Conservation (phyloP, 129 eudicot species). For the Tanacetum coccineum region DNA sequence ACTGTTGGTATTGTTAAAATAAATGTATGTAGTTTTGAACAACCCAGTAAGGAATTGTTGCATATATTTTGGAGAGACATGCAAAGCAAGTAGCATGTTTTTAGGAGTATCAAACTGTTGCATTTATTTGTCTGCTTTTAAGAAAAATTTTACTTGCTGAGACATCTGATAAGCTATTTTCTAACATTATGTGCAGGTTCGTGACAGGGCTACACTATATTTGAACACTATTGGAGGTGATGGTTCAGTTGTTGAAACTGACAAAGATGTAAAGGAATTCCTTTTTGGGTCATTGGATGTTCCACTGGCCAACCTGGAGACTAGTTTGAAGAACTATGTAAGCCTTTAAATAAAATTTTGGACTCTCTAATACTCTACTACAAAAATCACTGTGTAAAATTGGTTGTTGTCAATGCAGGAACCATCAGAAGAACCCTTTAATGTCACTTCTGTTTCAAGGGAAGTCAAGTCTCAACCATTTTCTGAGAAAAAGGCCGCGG, state of each 20-base stretch:
- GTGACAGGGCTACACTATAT: slow-evolving; percentile 95
- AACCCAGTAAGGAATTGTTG: background rate
- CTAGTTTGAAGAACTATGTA: slow-evolving; percentile 87
- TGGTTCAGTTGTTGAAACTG: slow-evolving; percentile 90
- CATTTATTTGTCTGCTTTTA: background rate
- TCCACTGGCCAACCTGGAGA: slow-evolving; percentile 81
- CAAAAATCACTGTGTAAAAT: slow-evolving; percentile 9
- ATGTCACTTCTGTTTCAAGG: slow-evolving; percentile 69
- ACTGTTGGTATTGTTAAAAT: no score
- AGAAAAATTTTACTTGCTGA: background rate
- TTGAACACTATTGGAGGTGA: slow-evolving; percentile 88
- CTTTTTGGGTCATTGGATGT: slow-evolving; percentile 82
- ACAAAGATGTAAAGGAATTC: slow-evolving; percentile 75
- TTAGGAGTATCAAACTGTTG: no score
- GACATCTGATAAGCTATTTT: background rate
- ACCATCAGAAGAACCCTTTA: slow-evolving; percentile 85
- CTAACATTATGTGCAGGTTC: slow-evolving; percentile 50
- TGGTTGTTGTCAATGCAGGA: slow-evolving; percentile 49
- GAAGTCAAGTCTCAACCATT: slow-evolving; percentile 85
- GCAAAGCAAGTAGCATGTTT: no score
- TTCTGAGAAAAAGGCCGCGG: slow-evolving; percentile 85
- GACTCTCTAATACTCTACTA: background rate
- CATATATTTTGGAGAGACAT: no score
- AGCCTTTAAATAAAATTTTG: slow-evolving; percentile 20
- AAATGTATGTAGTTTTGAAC: no score